Evolutionary conservation across 2,329 filamentous ascomycete species (phyloP), one percentile per base, ranked within the genome.

Genomic region (Diaporthe humulicola): DNA sequence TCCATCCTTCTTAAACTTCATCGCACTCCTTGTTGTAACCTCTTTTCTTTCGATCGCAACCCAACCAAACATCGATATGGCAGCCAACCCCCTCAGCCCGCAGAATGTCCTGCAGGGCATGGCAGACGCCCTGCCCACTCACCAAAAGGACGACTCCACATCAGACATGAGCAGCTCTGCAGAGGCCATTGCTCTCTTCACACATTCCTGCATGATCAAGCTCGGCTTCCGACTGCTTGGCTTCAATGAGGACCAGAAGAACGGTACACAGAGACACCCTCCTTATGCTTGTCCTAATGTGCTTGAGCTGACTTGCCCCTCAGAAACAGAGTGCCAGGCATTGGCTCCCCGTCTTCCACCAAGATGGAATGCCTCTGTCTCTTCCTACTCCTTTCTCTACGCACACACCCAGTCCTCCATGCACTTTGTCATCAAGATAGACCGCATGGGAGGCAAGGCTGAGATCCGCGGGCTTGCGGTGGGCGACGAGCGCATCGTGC

Each of bases 321-420:
- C 78, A 91, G 90, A 93, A 81, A 82, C 88, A 40, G 86, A 90
- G 80, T 91, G 91, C 79, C 86, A 89, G 73, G 82, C 87, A 61
- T 84, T 90, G 60, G 88, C 90, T 14, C 90, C 90, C 12, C 88
- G 92, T 42, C 88, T 98, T 3, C 94, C 95, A 0, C 74, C 89
- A 22, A 90, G 92, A 84, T 98, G 97, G 97, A 98, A 98, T 83
- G 87, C 91, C 17, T 90, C 90, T 28, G 89, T 89, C 74, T 90
- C 90, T 76, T 91, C 92, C 19, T 93, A 95, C 81, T 91, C 93
- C 73, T 98, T 98, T 84, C 91, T 95, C 77, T 98, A 98, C 85
- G 91, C 92, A 4, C 96, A 98, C 83, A 88, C 90, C 33, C 94
- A 98, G 82, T 98, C 95, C 0, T 92, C 95, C 22, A 94, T 96